Evolutionary conservation across 306 rosid species (phyloP).

Genomic region (Corylus heterophylla): DNA sequence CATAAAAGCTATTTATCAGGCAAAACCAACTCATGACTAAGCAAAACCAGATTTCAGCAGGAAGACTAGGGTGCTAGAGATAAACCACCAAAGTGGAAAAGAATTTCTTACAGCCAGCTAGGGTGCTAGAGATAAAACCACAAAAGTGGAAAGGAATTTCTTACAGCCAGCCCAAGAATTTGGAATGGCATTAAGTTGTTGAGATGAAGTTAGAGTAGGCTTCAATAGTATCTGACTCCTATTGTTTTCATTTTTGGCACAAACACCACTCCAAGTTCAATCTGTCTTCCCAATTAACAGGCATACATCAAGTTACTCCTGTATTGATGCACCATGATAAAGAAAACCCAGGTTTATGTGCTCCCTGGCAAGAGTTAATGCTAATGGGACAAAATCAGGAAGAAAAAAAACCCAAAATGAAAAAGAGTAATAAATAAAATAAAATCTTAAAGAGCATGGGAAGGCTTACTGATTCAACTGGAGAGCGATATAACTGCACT

Average conservation of each 20-base stretch:
- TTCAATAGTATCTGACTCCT: background rate
- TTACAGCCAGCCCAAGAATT: background rate
- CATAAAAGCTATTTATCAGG: background rate
- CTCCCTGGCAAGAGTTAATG: background rate
- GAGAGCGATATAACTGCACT: constrained; percentile 36
- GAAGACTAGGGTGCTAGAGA: background rate
- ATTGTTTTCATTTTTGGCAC: background rate
- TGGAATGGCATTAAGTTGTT: background rate
- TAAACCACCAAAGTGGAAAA: background rate
- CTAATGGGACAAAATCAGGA: background rate
- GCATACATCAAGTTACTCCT: background rate
- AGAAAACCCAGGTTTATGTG: background rate
- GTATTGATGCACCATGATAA: background rate
- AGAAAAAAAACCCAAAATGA: background rate
- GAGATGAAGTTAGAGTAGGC: background rate
- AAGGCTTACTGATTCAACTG: constrained; percentile 46
- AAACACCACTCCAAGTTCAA: background rate
- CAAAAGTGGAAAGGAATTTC: background rate
- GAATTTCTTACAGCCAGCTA: background rate
- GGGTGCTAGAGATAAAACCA: background rate
- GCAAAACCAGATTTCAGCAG: background rate
- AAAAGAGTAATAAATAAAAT: background rate
- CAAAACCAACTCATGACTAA: background rate
- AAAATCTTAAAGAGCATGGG: background rate
- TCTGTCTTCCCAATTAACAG: background rate